Evolutionary conservation across 2,329 filamentous ascomycete species (phyloP).

Genomic region (Didymella glomerata): DNA sequence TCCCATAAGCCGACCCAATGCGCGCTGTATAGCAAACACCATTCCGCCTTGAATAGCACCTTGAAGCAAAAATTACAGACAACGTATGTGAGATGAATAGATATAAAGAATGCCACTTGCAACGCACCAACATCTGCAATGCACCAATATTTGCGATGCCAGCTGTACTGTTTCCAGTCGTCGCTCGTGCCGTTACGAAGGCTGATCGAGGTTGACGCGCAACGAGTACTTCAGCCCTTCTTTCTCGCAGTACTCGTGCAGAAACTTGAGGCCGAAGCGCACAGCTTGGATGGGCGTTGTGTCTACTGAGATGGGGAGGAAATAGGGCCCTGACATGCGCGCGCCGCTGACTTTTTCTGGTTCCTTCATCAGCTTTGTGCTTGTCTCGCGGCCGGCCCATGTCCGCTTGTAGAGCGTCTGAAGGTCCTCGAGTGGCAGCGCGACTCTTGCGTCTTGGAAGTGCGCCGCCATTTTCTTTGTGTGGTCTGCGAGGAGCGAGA

Average conservation of each 20-base stretch:
- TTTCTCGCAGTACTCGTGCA: constrained; percentile 55
- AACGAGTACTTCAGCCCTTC: constrained; percentile 40
- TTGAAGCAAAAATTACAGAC: constrained; percentile 6
- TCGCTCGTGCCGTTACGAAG: constrained; percentile 25
- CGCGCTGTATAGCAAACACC: constrained; percentile 9
- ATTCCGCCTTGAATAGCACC: constrained; percentile 1
- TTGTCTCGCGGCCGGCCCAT: constrained; percentile 44
- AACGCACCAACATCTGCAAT: not conserved
- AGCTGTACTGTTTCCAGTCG: not conserved
- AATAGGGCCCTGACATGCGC: constrained; percentile 50
- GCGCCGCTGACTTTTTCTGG: constrained; percentile 47
- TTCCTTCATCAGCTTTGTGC: constrained; percentile 32
- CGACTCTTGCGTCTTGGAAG: constrained; percentile 39
- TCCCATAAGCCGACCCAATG: constrained; percentile 10
- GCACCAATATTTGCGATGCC: not conserved
- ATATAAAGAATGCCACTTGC: not conserved
- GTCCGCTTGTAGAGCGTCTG: constrained; percentile 50
- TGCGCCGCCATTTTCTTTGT: constrained; percentile 37
- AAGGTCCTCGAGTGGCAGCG: constrained; percentile 48
- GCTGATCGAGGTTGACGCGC: constrained; percentile 40
- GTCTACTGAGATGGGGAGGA: constrained; percentile 52
- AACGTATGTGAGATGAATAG: not conserved
- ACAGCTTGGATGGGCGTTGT: constrained; percentile 57
- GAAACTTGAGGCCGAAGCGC: constrained; percentile 53
- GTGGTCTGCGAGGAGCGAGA: constrained; percentile 40